phyloP scores from a whole-genome alignment of 2,329 filamentous ascomycete genomes.

The Apiospora arundinis region DNA sequence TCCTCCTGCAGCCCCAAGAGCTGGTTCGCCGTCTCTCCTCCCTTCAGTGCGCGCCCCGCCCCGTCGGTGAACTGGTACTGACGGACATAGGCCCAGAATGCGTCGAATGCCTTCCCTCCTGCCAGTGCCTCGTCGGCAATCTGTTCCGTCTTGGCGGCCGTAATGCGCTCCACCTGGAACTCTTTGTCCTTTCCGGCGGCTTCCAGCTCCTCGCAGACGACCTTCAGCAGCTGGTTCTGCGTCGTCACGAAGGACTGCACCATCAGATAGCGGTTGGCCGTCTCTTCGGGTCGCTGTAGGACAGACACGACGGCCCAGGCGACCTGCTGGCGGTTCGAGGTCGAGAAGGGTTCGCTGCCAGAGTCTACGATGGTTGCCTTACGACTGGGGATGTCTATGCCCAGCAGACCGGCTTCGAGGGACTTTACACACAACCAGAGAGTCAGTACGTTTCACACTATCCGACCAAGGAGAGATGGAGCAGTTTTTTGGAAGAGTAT shows the following conservation, averaged over 20 bases:
- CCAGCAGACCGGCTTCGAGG: constrained; percentile 55
- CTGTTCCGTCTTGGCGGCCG: constrained; percentile 43
- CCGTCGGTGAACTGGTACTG: constrained; percentile 35
- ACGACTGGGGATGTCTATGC: constrained; percentile 55
- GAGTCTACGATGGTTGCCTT: constrained; percentile 62
- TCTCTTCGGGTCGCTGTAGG: constrained; percentile 55
- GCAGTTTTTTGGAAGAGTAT: too few species aligned
- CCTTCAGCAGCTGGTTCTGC: constrained; percentile 62
- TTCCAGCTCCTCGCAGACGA: constrained; percentile 50
- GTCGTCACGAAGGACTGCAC: constrained; percentile 63
- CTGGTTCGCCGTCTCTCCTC: constrained; percentile 31
- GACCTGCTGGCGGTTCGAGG: constrained; percentile 58
- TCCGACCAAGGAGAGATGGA: too few species aligned
- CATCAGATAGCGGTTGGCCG: constrained; percentile 63
- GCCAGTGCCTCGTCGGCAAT: constrained; percentile 48
- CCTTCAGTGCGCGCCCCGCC: constrained; percentile 29
- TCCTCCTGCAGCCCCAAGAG: constrained; percentile 37
- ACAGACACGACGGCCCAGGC: constrained; percentile 58
- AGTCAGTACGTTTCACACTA: not conserved
- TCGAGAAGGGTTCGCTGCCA: constrained; percentile 57
- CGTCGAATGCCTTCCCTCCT: constrained; percentile 44
- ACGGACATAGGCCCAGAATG: constrained; percentile 35
- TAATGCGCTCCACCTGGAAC: constrained; percentile 52
- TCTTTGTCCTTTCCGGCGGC: constrained; percentile 50
- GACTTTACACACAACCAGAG: constrained; percentile 35